Percentiles rank a stretch among this genome's conserved stretches.
phyloP scores from a whole-genome alignment of 2,329 filamentous ascomycete genomes.

The Scedosporium aurantiacum region DNA sequence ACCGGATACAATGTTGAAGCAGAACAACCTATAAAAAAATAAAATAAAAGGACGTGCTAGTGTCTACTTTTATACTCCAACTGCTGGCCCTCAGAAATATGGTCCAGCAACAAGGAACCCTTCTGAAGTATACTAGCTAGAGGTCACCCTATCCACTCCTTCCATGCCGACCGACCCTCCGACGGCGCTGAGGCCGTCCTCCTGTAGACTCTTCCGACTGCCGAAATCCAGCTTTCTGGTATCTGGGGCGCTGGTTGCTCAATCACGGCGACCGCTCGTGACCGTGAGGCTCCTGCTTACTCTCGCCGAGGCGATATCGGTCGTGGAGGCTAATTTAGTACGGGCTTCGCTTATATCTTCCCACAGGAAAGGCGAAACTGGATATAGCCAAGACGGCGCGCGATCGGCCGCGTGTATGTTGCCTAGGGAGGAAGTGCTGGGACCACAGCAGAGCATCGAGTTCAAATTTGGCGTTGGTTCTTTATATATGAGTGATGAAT shows the following conservation, averaged over 20 bases:
- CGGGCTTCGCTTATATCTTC: constrained; percentile 37
- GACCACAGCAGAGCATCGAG: constrained; percentile 51
- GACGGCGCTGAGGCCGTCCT: constrained; percentile 21
- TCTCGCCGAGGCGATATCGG: constrained; percentile 37
- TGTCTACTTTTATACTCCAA: background rate
- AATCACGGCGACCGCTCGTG: constrained; percentile 36
- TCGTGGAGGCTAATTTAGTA: constrained; percentile 39
- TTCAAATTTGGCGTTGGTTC: constrained; percentile 50
- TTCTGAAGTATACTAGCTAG: constrained; percentile 24
- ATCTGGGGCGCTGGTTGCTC: constrained; percentile 29
- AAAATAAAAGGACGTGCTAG: constrained; percentile 37
- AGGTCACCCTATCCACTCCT: constrained; percentile 14
- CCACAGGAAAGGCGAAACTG: constrained; percentile 31
- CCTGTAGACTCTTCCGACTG: constrained; percentile 23
- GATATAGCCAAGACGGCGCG: too few species aligned
- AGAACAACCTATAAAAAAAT: constrained; percentile 50
- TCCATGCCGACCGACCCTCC: constrained; percentile 43
- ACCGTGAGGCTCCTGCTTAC: constrained; percentile 37
- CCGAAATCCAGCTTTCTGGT: constrained; percentile 26
- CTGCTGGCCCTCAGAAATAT: background rate
- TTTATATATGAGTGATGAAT: constrained; percentile 22
- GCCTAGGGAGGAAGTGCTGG: constrained; percentile 36
- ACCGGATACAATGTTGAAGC: constrained; percentile 62
- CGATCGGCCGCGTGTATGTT: too few species aligned
- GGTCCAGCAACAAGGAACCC: constrained; percentile 9